Evolutionary conservation across 805 yeast species (phyloP).

Genomic region (Candida ulmi): DNA sequence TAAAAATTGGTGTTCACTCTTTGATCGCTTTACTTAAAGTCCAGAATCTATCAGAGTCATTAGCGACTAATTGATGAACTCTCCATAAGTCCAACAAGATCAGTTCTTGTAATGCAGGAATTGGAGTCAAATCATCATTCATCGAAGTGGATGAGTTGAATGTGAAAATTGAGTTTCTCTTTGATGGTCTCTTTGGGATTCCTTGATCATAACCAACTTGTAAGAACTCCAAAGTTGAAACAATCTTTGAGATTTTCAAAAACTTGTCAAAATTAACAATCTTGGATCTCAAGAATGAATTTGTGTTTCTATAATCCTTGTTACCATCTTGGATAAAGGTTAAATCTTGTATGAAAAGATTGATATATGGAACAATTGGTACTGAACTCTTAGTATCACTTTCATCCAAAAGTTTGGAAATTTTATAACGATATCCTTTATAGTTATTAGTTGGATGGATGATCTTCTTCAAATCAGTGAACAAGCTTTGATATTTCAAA

Average conservation of each 20-base stretch:
- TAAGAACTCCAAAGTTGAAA: constrained; percentile 61
- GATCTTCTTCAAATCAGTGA: constrained; percentile 57
- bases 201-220: constrained; percentile 50
- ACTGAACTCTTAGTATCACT: constrained; percentile 33
- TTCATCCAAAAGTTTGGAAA: constrained; percentile 46
- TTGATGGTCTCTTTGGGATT: constrained; percentile 17
- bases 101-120: constrained; percentile 39
- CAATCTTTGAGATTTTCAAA: constrained; percentile 56
- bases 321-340: constrained; percentile 84
- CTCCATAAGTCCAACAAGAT: constrained; percentile 67
- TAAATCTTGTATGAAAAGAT: constrained; percentile 70
- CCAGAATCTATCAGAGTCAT: constrained; percentile 69
- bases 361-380: constrained; percentile 73
- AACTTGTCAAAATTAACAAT: constrained; percentile 73
- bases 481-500: constrained; percentile 55
- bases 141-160: constrained; percentile 15
- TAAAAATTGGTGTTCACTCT: neutral
- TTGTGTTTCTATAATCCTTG: constrained; percentile 57
- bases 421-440: constrained; percentile 57
- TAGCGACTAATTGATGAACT: constrained; percentile 51
- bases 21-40: constrained; percentile 46
- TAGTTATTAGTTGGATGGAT: constrained; percentile 75
- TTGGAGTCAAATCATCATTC: constrained; percentile 26
- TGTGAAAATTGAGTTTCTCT: constrained; percentile 21
- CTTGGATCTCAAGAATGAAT: constrained; percentile 38